Conservation (phyloP, 768 basidiomycete species). For the Megacollybia marginata region DNA sequence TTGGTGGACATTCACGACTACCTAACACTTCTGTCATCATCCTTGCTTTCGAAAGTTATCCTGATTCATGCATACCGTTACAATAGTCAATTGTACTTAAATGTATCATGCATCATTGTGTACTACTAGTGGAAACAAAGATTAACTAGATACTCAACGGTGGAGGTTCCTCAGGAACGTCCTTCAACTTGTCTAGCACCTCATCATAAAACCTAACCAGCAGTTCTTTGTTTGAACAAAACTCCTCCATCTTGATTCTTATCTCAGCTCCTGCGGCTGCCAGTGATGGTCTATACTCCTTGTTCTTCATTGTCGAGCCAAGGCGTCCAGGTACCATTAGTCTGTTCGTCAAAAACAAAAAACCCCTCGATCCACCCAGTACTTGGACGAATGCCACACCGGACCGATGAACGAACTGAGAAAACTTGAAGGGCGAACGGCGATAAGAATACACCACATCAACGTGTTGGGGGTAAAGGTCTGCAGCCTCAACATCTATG, state of each 20-base stretch:
- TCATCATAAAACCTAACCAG: slow-evolving; percentile 71
- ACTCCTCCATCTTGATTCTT: slow-evolving; percentile 48
- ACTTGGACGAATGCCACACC: slow-evolving; percentile 91
- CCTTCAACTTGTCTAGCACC: slow-evolving; percentile 44
- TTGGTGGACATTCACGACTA: too few relatives aligned
- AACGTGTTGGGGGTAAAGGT: slow-evolving; percentile 71
- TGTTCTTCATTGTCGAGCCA: slow-evolving; percentile 42
- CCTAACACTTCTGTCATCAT: too few relatives aligned
- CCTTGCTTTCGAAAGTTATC: too few relatives aligned
- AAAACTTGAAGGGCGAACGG: slow-evolving; percentile 65
- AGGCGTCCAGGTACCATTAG: slow-evolving; percentile 68
- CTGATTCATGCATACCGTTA: too few relatives aligned
- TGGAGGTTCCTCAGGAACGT: slow-evolving; percentile 43
- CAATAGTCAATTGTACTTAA: too few relatives aligned
- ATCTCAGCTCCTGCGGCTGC: slow-evolving; percentile 56
- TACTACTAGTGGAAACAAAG: too few relatives aligned
- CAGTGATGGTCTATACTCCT: slow-evolving; percentile 37
- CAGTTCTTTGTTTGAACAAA: slow-evolving; percentile 52
- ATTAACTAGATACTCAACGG: slow-evolving; percentile 34
- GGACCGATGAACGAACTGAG: slow-evolving; percentile 88
- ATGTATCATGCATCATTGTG: too few relatives aligned
- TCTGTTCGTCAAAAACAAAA: slow-evolving; percentile 85
- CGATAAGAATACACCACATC: slow-evolving; percentile 90
- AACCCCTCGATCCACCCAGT: slow-evolving; percentile 69
- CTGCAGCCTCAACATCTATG: slow-evolving; percentile 72